Base-by-base conservation (phyloP, 805 yeast species). In the Starmerella roubikii region DNA sequence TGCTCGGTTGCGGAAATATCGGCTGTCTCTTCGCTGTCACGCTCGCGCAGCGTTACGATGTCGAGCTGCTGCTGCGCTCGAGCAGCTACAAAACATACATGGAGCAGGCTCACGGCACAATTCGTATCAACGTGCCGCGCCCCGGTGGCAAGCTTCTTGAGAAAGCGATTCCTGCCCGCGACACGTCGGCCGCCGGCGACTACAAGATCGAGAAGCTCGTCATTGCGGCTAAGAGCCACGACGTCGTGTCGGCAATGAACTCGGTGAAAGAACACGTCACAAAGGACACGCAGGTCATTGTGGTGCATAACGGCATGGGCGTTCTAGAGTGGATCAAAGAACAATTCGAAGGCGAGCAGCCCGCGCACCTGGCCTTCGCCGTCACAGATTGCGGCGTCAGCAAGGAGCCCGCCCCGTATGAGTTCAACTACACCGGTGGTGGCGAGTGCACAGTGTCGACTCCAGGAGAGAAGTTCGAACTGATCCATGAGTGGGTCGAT, bases 231-330 rank as follows among this genome's bases (percentile, higher is more conserved):
- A 88, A 88, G 57, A 74, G 93, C 0, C 74, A 78, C 44, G 82
- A 79, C 51, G 79, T 93, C 0, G 59, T 66, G 19, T 55, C 57
- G 3, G 93, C 96, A 0, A 42, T 86, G 15, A 53, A 51, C 25
- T 78, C 78, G 2, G 64, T 74, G 37, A 44, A 72, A 16, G 65
- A 68, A 1, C 60, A 60, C 39, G 65, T 88, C 22, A 56, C 60
- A 22, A 53, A 61, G 2, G 53, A 61, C 3, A 68, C 86, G 1
- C 74, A 73, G 40, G 56, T 85, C 3, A 46, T 86, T 32, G 56
- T 86, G 18, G 50, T 86, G n/a, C 97, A 83, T 40, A 83, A 91
- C 56, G 98, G 85, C 1, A 67, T 85, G 65, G 97, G 97, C 9
- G 65, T 72, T 30, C 54, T 68, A 5, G 80, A 69, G 11, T 65